These are phyloP conservation scores for Kwoniella sp. DNA, from an alignment of 768 basidiomycete species.

Conservation along the genomic window DNA sequence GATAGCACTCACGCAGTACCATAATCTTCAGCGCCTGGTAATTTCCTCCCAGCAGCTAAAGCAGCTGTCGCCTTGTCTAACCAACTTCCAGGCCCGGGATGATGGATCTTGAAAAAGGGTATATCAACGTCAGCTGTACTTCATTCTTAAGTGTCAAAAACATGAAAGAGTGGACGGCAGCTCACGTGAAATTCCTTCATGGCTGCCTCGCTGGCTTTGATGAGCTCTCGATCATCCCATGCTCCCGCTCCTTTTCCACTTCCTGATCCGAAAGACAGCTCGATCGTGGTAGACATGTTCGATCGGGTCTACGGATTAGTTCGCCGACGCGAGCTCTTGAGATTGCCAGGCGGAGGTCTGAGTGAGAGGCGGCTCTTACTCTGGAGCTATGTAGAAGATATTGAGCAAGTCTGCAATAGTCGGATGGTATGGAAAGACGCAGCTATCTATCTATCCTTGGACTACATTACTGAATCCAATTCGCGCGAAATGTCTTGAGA, in stretches of 20 bases:
- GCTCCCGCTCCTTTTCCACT: conserved; percentile 27
- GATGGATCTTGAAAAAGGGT: conserved; percentile 33
- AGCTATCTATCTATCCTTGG: too few species aligned
- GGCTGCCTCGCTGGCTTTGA: conserved; percentile 50
- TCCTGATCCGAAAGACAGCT: conserved; percentile 23
- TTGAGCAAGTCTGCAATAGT: too few species aligned
- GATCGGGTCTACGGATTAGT: too few species aligned
- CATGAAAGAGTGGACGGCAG: too few species aligned
- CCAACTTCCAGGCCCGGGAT: conserved; percentile 53
- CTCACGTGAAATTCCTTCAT: conserved; percentile 53
- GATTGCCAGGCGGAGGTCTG: too few species aligned
- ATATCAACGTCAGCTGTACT: neutral
- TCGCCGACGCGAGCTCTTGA: too few species aligned
- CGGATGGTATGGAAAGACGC: too few species aligned
- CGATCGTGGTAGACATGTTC: conserved; percentile 11
- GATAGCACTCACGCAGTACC: conserved; percentile 36
- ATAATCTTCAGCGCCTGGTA: conserved; percentile 33
- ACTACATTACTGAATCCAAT: too few species aligned
- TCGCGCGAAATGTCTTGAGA: too few species aligned
- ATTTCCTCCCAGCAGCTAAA: conserved; percentile 37
- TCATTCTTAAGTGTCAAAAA: conserved; percentile 7
- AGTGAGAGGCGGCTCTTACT: too few species aligned
- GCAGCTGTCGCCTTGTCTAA: conserved; percentile 54
- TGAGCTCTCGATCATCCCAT: conserved; percentile 55
- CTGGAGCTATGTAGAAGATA: too few species aligned